Conservation (phyloP, 768 basidiomycete genomes). For the Auricularia heimuer region DNA sequence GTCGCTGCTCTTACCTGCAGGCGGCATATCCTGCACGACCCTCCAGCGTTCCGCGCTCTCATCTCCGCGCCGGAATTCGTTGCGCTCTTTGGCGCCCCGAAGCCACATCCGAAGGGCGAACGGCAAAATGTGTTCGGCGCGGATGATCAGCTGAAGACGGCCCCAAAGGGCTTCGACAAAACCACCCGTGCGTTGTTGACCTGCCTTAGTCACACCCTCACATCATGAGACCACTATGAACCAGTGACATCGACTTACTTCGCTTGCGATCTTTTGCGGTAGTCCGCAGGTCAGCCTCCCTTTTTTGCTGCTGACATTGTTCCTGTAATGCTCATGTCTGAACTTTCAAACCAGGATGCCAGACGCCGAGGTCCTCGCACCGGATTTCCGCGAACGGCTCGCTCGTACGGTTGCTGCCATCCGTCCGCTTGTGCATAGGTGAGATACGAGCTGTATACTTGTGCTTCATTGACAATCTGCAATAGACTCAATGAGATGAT, state of each 20-base stretch:
- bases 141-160: conserved; percentile 82
- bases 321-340: no score
- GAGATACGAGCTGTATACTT: conserved; percentile 13
- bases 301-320: conserved; percentile 1
- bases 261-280: conserved; percentile 76
- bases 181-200: conserved; percentile 47
- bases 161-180: conserved; percentile 86
- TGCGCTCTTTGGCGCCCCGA: conserved; percentile 62
- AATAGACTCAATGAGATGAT: conserved; percentile 66
- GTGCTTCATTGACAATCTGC: not conserved
- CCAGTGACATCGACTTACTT: conserved; percentile 83
- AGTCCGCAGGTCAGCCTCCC: conserved; percentile 35
- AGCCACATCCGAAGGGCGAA: conserved; percentile 48
- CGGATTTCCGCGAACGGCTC: conserved; percentile 57
- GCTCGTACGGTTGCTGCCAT: conserved; percentile 43
- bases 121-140: conserved; percentile 73
- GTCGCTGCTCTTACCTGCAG: conserved; percentile 21
- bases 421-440: conserved; percentile 76
- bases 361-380: conserved; percentile 60
- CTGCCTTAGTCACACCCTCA: no score
- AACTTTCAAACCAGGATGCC: conserved; percentile 11
- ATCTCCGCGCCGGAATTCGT: conserved; percentile 68
- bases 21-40: conserved; percentile 50
- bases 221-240: not conserved
- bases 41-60: conserved; percentile 51